These are phyloP conservation scores for Pseudevernia furfuracea DNA, from an alignment of 495 filamentous ascomycete genomes.

Conservation along the genomic window DNA sequence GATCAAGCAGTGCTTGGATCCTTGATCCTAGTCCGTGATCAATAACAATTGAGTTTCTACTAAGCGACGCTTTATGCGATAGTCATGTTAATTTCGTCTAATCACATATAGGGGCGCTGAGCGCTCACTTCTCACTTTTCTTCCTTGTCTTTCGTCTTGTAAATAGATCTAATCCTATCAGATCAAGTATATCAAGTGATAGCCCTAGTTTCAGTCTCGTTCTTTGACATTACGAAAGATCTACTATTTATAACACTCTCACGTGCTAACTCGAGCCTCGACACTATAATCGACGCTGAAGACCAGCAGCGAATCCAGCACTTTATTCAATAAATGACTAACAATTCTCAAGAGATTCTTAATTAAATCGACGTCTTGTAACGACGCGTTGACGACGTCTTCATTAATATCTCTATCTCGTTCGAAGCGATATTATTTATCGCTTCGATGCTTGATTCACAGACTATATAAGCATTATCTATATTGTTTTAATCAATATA, in stretches of 20 bases:
- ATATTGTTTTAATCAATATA: too few species aligned
- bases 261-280: not conserved
- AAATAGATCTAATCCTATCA: not conserved
- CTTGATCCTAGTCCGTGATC: too few species aligned
- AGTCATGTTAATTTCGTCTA: not conserved
- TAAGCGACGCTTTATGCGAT: not conserved
- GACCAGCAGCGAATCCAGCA: not conserved
- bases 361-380: not conserved
- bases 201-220: not conserved
- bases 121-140: not conserved
- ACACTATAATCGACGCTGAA: too few species aligned
- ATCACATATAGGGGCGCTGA: not conserved
- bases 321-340: not conserved
- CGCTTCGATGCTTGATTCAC: too few species aligned
- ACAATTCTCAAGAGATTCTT: not conserved
- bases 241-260: not conserved
- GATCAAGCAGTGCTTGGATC: too few species aligned
- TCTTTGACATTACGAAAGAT: not conserved
- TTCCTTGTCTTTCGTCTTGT: not conserved
- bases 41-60: too few species aligned
- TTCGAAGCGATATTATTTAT: not conserved
- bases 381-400: not conserved
- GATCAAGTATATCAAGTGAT: not conserved
- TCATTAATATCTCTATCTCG: not conserved
- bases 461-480: too few species aligned